A percentile compares a stretch with the other conserved stretches of the same genome.
phyloP scores from a whole-genome alignment of 2,329 filamentous ascomycete species.

The Calonectria pseudoreteaudii region DNA sequence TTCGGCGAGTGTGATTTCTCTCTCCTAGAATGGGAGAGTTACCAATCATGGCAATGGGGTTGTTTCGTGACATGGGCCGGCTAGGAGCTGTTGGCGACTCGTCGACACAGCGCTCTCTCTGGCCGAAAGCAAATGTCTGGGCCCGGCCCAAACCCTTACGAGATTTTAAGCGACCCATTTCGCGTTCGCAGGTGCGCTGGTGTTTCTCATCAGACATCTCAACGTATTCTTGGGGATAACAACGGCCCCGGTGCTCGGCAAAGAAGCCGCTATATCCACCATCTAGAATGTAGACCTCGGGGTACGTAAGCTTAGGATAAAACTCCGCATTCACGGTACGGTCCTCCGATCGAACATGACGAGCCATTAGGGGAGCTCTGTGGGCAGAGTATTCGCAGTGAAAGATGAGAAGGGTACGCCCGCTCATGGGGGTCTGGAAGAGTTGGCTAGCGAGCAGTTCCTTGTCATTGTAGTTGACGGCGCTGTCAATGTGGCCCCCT shows the following conservation, averaged over 20 bases:
- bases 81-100: slow-evolving; percentile 70
- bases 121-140: slow-evolving; percentile 95
- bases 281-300: slow-evolving; percentile 96
- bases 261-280: slow-evolving; percentile 98
- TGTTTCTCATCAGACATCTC: slow-evolving; percentile 96
- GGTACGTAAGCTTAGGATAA: slow-evolving; percentile 92
- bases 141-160: slow-evolving; percentile 87
- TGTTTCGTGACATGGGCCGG: slow-evolving; percentile 54
- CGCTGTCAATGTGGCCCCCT: slow-evolving; percentile 92
- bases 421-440: slow-evolving; percentile 75
- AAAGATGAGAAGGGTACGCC: slow-evolving; percentile 86
- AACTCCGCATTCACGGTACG: slow-evolving; percentile 85
- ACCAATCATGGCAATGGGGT: slow-evolving; percentile 58
- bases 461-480: slow-evolving; percentile 97
- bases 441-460: slow-evolving; percentile 84
- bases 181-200: slow-evolving; percentile 91
- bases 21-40: slow-evolving; percentile 61
- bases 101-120: slow-evolving; percentile 68
- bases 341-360: slow-evolving; percentile 90
- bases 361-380: slow-evolving; percentile 95
- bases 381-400: slow-evolving; percentile 99
- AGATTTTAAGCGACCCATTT: slow-evolving; percentile 92
- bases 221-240: slow-evolving; percentile 95
- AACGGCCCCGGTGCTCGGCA: slow-evolving; percentile 79
- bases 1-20: slow-evolving; percentile 67